A percentile compares a stretch with the other conserved stretches of the same genome.
Evolutionary conservation across 305 asterid species (phyloP).

Genomic region (Fraxinus nigra): DNA sequence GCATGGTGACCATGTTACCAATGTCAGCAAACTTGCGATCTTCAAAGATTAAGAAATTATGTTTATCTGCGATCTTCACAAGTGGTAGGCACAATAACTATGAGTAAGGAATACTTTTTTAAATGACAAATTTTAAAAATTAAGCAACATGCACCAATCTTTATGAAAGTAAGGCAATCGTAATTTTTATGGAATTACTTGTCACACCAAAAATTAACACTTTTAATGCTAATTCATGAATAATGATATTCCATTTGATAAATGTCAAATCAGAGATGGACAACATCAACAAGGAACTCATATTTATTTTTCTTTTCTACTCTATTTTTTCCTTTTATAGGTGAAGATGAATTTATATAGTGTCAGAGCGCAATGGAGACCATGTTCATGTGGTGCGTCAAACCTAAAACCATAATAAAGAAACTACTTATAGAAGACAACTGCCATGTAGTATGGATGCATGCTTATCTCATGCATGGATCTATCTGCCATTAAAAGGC

Average conservation of each 20-base stretch:
- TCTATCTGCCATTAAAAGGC: background rate
- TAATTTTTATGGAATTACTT: background rate
- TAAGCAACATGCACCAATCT: slow-evolving; percentile 9
- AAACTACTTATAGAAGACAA: background rate
- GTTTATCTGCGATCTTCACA: slow-evolving; percentile 90
- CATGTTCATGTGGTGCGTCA: background rate
- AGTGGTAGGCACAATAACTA: slow-evolving; percentile 25
- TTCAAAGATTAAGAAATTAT: slow-evolving; percentile 86
- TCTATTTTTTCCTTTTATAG: background rate
- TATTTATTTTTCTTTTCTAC: background rate
- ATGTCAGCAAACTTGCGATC: slow-evolving; percentile 97
- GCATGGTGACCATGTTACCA: slow-evolving; percentile 98
- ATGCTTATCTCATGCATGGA: background rate
- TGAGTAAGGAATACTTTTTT: background rate
- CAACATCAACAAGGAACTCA: background rate
- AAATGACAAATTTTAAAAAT: background rate
- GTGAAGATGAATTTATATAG: background rate
- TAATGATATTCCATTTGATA: background rate
- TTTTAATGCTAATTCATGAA: background rate
- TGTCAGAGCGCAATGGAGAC: background rate
- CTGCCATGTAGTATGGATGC: background rate
- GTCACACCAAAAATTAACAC: background rate
- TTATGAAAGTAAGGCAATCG: slow-evolving; percentile 2
- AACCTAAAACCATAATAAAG: background rate
- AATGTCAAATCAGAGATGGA: background rate